phyloP scores from a whole-genome alignment of 441 rosid genomes.

The Mallotus japonicus region DNA sequence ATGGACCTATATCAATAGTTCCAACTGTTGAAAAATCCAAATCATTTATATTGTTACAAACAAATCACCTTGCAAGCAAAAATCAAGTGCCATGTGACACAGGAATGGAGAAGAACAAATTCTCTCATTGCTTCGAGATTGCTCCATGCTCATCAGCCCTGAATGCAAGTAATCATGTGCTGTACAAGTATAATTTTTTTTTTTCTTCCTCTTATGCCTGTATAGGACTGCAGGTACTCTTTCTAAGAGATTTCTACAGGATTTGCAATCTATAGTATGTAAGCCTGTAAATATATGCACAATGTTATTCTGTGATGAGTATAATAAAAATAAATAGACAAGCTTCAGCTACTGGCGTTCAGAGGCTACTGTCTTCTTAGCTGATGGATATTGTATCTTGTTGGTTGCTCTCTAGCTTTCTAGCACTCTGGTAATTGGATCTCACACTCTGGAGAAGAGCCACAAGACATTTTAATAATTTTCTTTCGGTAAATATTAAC shows the following conservation, averaged over 20 bases:
- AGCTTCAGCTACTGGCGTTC: slow-evolving; percentile 6
- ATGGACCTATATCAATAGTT: no score
- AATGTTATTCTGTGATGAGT: background rate
- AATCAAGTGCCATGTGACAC: no score
- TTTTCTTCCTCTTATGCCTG: background rate
- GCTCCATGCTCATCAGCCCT: no score
- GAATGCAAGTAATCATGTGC: background rate
- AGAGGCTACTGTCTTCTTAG: slow-evolving; percentile 10
- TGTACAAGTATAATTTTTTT: background rate
- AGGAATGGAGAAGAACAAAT: no score
- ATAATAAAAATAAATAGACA: background rate
- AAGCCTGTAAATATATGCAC: background rate
- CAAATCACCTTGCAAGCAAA: no score
- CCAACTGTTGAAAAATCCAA: no score
- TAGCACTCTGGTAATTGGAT: slow-evolving; percentile 45
- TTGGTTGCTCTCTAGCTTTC: slow-evolving; percentile 31
- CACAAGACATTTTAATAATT: background rate
- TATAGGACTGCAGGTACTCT: slow-evolving; percentile 1
- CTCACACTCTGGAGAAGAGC: slow-evolving; percentile 56
- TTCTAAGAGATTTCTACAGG: background rate
- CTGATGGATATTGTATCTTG: slow-evolving; percentile 19
- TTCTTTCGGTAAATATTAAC: background rate
- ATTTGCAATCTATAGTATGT: background rate
- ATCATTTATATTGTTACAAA: no score
- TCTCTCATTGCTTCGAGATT: no score